phyloP scores from a whole-genome alignment of 805 yeast genomes.

The Candida qinlingensis region DNA sequence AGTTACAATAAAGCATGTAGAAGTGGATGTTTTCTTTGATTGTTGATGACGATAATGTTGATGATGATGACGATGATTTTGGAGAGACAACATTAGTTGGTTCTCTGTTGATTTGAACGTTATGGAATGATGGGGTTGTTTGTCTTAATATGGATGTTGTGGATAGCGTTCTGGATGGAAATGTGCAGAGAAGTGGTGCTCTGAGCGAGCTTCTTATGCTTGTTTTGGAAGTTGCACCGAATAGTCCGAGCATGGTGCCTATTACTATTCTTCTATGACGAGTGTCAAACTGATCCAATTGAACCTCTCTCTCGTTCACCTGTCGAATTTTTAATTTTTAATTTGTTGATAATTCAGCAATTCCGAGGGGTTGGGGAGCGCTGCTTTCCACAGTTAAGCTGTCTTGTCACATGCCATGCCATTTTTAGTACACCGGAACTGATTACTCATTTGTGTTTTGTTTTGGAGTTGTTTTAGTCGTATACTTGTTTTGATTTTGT shows the following conservation, averaged over 20 bases:
- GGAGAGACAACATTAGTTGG: constrained; percentile 7
- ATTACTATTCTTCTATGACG: too few relatives aligned
- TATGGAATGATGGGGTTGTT: constrained; percentile 8
- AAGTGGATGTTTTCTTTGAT: constrained; percentile 38
- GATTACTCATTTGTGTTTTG: too few relatives aligned
- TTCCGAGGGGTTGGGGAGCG: too few relatives aligned
- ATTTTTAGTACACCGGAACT: too few relatives aligned
- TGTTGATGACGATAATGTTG: constrained; percentile 9
- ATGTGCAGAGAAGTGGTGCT: not conserved
- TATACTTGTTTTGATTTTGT: too few relatives aligned
- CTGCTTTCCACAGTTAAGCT: too few relatives aligned
- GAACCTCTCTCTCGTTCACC: not conserved
- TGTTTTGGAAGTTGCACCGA: not conserved
- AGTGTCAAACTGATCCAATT: too few relatives aligned
- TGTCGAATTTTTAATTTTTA: too few relatives aligned
- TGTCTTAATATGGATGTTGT: constrained; percentile 6
- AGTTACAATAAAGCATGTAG: constrained; percentile 70
- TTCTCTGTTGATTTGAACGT: not conserved
- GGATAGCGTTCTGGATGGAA: constrained; percentile 5
- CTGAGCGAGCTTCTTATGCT: not conserved
- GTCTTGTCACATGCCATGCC: too few relatives aligned
- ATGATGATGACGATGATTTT: constrained; percentile 3
- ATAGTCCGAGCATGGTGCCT: not conserved
- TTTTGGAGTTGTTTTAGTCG: too few relatives aligned
- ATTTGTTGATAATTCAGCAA: too few relatives aligned